Evolutionary conservation across 441 rosid species (phyloP), one percentile per base, ranked within the genome.

Genomic region (Omphalea diandra): DNA sequence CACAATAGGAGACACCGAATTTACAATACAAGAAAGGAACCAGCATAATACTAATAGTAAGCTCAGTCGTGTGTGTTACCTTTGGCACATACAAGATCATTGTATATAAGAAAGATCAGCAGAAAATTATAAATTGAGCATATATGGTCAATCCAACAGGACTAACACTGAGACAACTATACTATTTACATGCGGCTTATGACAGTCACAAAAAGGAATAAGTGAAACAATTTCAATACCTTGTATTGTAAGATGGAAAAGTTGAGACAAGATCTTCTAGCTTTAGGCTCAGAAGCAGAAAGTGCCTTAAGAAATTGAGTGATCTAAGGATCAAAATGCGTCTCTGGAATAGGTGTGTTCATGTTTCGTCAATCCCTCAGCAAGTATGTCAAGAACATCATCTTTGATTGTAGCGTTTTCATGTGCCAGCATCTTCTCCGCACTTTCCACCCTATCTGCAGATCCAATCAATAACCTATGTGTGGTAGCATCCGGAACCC

Each of bases 401-500:
- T 86, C 88, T 73, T 67, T 71, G 56, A 55, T 44, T 27, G 67
- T 47, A 7, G 67, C 46, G 50, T 67, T 63, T 46, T 63, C 77
- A 70, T 18, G 31, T 0, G 18, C 31, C 52, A 41, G 32, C 9
- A n/a, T 46, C 74, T 60, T 62, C 43, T 61, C 54, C 20, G 58
- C 60, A 40, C n/a, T 75, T 72, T 70, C 79, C 73, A 80, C 76
- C 41, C 29, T 33, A 49, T 55, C 57, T 66, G 17, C 43, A 29
- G 79, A 80, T 29, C 87, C 85, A 59, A 83, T 73, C 72, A 87
- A 72, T 77, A 79, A 73, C 20, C 75, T 31, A 58, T 87, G 91
- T 38, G 85, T 80, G 20, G 33, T 43, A 57, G 83, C 69, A 82
- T 82, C 84, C 0, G 86, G 88, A 7, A 84, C 77, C 85, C 86